Conservation (phyloP, 306 rosid species). For the Cicer bijugum region DNA sequence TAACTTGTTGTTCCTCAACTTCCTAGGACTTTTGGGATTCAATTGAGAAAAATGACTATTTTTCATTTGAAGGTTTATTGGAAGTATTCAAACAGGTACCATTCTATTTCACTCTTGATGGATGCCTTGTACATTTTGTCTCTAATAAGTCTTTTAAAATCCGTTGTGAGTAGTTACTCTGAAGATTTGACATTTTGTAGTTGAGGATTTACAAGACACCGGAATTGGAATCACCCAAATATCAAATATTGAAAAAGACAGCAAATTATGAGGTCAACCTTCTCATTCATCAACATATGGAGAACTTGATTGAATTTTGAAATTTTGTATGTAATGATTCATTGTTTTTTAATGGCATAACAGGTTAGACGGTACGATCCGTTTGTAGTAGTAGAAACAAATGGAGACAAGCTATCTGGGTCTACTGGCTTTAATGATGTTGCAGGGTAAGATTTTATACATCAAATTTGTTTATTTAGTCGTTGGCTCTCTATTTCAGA, state of each 20-base stretch:
- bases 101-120: slow-evolving; percentile 9
- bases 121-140: background rate
- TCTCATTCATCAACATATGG: background rate
- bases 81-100: slow-evolving; percentile 84
- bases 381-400: slow-evolving; percentile 75
- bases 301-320: background rate
- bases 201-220: slow-evolving; percentile 85
- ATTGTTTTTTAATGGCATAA: slow-evolving; percentile 12
- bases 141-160: background rate
- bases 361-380: slow-evolving; percentile 83
- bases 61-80: slow-evolving; percentile 79
- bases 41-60: slow-evolving; percentile 72
- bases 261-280: slow-evolving; percentile 76
- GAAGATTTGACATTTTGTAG: slow-evolving; percentile 51
- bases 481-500: slow-evolving; percentile 9
- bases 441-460: slow-evolving; percentile 66
- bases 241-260: slow-evolving; percentile 69
- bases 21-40: slow-evolving; percentile 92
- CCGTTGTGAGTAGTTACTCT: slow-evolving; percentile 28
- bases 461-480: slow-evolving; percentile 14
- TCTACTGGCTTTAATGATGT: slow-evolving; percentile 77
- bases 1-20: slow-evolving; percentile 27
- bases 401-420: slow-evolving; percentile 81
- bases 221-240: slow-evolving; percentile 84
- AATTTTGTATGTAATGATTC: slow-evolving; percentile 1